Evolutionary conservation across 768 basidiomycete genomes (phyloP), one percentile per base, ranked within the genome.

Genomic region (Amanita polypyramis): DNA sequence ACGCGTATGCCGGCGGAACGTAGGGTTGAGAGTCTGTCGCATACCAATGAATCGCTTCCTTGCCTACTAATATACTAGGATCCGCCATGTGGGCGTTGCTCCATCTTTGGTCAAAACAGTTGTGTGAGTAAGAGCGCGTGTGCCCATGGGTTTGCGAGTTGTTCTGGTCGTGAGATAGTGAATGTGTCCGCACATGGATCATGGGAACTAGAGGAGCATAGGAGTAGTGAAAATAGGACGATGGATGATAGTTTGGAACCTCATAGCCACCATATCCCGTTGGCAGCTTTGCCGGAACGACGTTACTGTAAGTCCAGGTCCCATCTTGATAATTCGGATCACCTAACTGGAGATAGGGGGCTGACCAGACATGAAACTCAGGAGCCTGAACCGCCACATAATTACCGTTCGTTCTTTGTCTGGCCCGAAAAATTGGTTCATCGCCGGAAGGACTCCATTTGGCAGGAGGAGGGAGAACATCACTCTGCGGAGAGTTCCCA

Each of bases 371-470:
- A 47, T 52, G 64, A 51, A 56, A 67, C 45, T 72, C 60, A 15
- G 75, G 62, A 14, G 82, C 70, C 47, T 78, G 80, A 27, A 81
- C 76, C 12, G 82, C 83, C 36, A 82, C 67, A 50, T 87, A 87
- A 36, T 79, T 74, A 2, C 75, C 76, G 48, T 65, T 74, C 35
- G 61, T 60, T 45, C 79, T 69, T 54, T 70, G 74, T 45, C 68
- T 64, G 45, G 76, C 70, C 29, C 79, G 74, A 25, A 75, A 62
- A 49, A 88, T 76, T 14, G 83, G 85, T 55, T 87, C 86, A 55
- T 85, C 85, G n/a, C 73, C 82, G 10, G 79, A 74, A 41, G 86
- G 85, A 57, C 84, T 85, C 86, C 86, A 89, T 61, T 80, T 80
- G 2, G 85, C 79, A 19, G 86, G 85, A 19, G 85, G 82, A 38